Conservation (phyloP, 345 rosid genomes). For the Bruguiera gymnorhiza region DNA sequence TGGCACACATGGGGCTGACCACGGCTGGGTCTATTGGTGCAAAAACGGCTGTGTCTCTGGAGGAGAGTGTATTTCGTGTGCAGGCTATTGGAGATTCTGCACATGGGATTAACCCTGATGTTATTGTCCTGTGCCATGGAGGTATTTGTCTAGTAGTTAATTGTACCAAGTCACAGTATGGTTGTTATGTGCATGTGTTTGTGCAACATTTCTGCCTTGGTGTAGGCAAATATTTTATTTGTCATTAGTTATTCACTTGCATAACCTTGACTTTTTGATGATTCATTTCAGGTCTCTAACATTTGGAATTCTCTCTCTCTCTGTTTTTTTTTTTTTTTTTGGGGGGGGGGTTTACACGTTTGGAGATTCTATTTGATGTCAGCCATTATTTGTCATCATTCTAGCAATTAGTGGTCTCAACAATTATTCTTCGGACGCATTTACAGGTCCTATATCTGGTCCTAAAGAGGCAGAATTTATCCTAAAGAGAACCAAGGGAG, state of each 20-base stretch:
- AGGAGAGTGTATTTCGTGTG: conserved; percentile 67
- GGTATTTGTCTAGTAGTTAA: conserved; percentile 35
- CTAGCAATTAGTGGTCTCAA: neutral
- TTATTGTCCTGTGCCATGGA: conserved; percentile 86
- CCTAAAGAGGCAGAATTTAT: conserved; percentile 75
- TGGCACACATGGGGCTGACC: conserved; percentile 96
- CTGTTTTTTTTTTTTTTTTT: no score
- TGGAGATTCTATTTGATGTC: no score
- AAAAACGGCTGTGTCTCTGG: conserved; percentile 70
- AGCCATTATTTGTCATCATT: no score
- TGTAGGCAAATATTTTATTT: neutral
- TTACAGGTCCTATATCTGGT: conserved; percentile 77
- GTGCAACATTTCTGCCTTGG: neutral
- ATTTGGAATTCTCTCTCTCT: no score
- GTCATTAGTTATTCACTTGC: neutral
- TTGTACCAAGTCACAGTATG: neutral
- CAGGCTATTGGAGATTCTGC: conserved; percentile 92
- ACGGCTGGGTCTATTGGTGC: conserved; percentile 90
- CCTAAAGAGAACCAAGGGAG: conserved; percentile 65
- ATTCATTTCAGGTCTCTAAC: neutral
- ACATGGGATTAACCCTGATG: conserved; percentile 48
- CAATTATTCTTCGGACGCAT: conserved; percentile 5
- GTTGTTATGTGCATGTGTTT: neutral
- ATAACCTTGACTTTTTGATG: no score
- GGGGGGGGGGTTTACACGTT: no score